A percentile compares a stretch with the other conserved stretches of the same genome.
These are phyloP conservation scores for Kentomonas sorsogonicus DNA, from an alignment of 208 protist species.

Conservation along the genomic window DNA sequence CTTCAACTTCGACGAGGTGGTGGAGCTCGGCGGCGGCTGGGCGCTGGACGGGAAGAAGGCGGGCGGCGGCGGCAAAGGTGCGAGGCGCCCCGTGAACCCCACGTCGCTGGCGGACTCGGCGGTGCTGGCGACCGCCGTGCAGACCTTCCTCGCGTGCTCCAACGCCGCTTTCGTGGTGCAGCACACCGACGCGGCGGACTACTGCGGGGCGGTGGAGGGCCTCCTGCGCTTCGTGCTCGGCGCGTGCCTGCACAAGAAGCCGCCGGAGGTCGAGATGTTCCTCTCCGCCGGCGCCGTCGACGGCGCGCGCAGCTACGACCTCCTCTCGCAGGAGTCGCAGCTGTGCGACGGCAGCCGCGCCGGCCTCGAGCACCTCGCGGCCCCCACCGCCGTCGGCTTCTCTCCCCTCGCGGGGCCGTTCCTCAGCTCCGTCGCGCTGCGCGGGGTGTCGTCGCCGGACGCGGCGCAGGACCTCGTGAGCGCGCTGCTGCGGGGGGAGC, in stretches of 20 bases:
- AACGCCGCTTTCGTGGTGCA: constrained; percentile 29
- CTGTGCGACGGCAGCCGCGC: neutral
- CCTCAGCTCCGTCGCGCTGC: constrained; percentile 12
- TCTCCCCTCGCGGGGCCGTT: constrained; percentile 20
- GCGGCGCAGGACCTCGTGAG: constrained; percentile 5
- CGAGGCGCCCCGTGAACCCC: constrained; percentile 14
- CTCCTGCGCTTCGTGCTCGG: constrained; percentile 17
- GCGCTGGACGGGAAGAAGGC: neutral
- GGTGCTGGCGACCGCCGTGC: constrained; percentile 17
- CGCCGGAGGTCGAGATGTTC: constrained; percentile 21
- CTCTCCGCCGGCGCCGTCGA: constrained; percentile 15
- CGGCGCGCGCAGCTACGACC: constrained; percentile 12
- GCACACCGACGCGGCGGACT: constrained; percentile 14
- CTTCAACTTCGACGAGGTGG: constrained; percentile 23
- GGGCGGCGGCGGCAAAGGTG: neutral
- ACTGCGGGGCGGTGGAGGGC: constrained; percentile 10
- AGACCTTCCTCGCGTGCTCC: constrained; percentile 19
- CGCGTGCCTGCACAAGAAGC: constrained; percentile 9
- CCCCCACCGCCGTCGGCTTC: constrained; percentile 19
- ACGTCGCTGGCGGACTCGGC: constrained; percentile 1
- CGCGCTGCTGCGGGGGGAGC: neutral
- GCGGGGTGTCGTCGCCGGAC: constrained; percentile 5
- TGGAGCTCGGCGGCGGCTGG: constrained; percentile 10
- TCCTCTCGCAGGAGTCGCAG: constrained; percentile 7
- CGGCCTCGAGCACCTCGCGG: neutral